Evolutionary conservation across 2,329 filamentous ascomycete species (phyloP).

Genomic region (Diaporthe velutina): DNA sequence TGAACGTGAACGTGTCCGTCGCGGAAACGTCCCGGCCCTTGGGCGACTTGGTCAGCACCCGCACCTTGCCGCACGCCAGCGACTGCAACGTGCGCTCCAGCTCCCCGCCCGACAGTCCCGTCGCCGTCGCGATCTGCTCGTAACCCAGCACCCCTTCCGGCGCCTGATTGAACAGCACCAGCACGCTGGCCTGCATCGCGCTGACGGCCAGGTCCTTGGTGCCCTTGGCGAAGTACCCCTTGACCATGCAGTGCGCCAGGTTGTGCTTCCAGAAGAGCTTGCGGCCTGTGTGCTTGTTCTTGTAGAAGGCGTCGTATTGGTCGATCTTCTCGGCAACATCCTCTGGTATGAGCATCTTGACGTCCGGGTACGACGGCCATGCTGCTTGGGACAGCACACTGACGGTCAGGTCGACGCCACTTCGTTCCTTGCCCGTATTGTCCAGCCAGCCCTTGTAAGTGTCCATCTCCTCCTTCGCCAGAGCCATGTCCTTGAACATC

Average conservation of each 20-base stretch:
- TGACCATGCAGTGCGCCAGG: conserved; percentile 90
- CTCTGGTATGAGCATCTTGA: conserved; percentile 75
- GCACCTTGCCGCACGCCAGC: conserved; percentile 89
- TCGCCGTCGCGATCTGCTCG: conserved; percentile 79
- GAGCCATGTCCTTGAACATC: conserved; percentile 99
- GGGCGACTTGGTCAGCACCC: conserved; percentile 87
- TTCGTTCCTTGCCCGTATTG: conserved; percentile 58
- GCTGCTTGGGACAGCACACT: conserved; percentile 91
- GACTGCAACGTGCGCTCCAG: conserved; percentile 94
- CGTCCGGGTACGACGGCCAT: conserved; percentile 92
- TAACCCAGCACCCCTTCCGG: conserved; percentile 77
- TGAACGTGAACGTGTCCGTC: conserved; percentile 88
- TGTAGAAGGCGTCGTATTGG: conserved; percentile 88
- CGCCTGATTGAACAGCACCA: conserved; percentile 88
- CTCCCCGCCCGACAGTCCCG: conserved; percentile 81
- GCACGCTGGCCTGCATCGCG: conserved; percentile 90
- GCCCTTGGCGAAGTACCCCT: conserved; percentile 83
- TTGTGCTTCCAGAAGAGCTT: conserved; percentile 92
- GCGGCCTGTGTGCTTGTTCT: conserved; percentile 88
- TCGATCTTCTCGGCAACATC: conserved; percentile 82
- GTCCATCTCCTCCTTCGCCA: conserved; percentile 93
- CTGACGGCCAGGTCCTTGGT: conserved; percentile 91
- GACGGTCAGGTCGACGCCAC: conserved; percentile 80
- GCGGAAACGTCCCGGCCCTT: conserved; percentile 83
- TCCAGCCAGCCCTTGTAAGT: conserved; percentile 81